Percentiles rank a stretch among this genome's conserved stretches.
Evolutionary conservation across 208 protist species (phyloP).

Genomic region (Blechomonas ayalai): DNA sequence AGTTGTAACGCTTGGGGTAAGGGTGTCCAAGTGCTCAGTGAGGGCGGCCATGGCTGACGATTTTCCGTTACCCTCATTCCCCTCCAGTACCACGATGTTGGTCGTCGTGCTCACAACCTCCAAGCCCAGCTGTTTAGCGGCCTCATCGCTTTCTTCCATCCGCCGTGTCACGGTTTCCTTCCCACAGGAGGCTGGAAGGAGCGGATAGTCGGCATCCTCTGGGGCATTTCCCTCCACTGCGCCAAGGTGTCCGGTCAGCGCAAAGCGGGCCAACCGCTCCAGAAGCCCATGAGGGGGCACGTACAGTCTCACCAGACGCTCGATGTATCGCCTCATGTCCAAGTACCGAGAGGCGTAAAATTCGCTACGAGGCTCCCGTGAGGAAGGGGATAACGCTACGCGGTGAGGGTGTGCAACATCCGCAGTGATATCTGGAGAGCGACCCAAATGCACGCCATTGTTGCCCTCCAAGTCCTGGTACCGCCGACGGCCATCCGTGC

Average conservation of each 20-base stretch:
- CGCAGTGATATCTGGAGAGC: too few species aligned
- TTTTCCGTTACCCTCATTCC: constrained; percentile 64
- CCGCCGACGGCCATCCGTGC: too few species aligned
- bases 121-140: background rate
- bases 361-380: background rate
- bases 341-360: constrained; percentile 2
- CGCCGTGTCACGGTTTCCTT: too few species aligned
- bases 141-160: background rate
- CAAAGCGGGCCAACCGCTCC: constrained; percentile 50
- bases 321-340: constrained; percentile 21
- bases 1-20: constrained; percentile 3
- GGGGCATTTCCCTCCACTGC: background rate
- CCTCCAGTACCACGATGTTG: constrained; percentile 55
- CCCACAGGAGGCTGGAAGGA: too few species aligned
- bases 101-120: background rate
- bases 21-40: constrained; percentile 16
- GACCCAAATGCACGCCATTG: too few species aligned
- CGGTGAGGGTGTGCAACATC: too few species aligned
- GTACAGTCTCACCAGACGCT: constrained; percentile 47
- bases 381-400: constrained; percentile 9
- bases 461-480: too few species aligned
- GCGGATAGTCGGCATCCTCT: background rate
- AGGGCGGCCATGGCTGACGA: constrained; percentile 54
- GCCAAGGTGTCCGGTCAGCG: constrained; percentile 10
- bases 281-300: constrained; percentile 45